A percentile compares a stretch with the other conserved stretches of the same genome.
Evolutionary conservation across 106 monocot genomes (phyloP).

Genomic region (Dioscorea alata): DNA sequence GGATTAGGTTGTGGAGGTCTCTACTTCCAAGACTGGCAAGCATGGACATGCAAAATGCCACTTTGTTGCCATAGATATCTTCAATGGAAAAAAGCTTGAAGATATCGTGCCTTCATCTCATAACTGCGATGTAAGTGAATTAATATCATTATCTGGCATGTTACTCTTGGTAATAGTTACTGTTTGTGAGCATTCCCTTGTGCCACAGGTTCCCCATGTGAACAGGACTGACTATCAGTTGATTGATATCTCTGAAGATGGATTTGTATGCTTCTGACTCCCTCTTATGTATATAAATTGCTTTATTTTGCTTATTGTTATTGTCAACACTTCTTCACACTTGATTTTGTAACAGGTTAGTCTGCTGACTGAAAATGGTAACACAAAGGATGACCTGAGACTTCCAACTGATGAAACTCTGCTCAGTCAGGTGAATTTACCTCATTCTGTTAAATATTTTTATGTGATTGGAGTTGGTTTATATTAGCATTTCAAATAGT

Average conservation of each 20-base stretch:
- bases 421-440: slow-evolving; percentile 22
- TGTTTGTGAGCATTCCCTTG: background rate
- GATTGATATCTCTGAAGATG: slow-evolving; percentile 55
- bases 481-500: too few relatives aligned
- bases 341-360: slow-evolving; percentile 18
- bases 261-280: slow-evolving; percentile 25
- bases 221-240: slow-evolving; percentile 42
- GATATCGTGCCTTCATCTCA: slow-evolving; percentile 57
- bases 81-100: slow-evolving; percentile 41
- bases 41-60: slow-evolving; percentile 51
- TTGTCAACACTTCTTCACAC: background rate
- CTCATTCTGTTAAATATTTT: too few relatives aligned
- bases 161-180: too few relatives aligned
- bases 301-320: background rate
- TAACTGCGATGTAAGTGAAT: slow-evolving; percentile 38
- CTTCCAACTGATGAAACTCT: slow-evolving; percentile 46
- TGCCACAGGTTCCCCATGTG: slow-evolving; percentile 40
- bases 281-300: background rate
- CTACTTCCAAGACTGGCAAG: slow-evolving; percentile 51
- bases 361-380: slow-evolving; percentile 38
- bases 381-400: slow-evolving; percentile 43
- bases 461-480: too few relatives aligned
- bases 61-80: slow-evolving; percentile 46
- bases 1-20: slow-evolving; percentile 40
- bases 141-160: too few relatives aligned